Evolutionary conservation across 1,284 basidiomycete genomes (phyloP), one percentile per base, ranked within the genome.

Genomic region (Ceratorhiza oryzae-sativae): DNA sequence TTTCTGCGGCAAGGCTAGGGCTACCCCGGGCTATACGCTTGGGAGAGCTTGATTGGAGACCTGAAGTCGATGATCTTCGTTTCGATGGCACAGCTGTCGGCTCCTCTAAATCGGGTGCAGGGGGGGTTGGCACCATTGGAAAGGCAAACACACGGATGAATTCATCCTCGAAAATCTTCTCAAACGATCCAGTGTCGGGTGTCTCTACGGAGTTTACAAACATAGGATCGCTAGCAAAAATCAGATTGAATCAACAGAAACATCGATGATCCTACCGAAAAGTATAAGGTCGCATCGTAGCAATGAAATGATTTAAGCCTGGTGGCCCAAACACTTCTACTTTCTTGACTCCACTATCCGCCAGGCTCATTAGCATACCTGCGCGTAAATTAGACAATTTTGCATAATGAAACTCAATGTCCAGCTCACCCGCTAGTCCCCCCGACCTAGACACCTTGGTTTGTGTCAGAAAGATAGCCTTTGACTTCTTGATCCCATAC

Each of bases 321-420:
- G 84, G 84, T 0, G 94, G 94, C 4, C 94, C 95, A 39, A 87
- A 82, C 23, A 96, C 78, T 32, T 86, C 81, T 41, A 96, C 72
- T 48, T 84, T 81, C 30, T 81, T 80, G 45, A 88, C 85, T 0
- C 86, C 85, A 1, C 86, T 85, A 80, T 96, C 94, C 4, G 92
- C 91, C 73, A 92, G 83, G 1, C 88, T 88, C 94, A 97, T 95
- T 51, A 95, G 77, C 18, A 94, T 79, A 1, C 94, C 94, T 91
- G 76, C 30, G 73, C 30, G 51, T 13, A 36, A 67, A 30, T 39
- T 48, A 20, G 25, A 41, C 12, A 46, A 59, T 30, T 10, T 20
- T 6, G 23, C 5, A 13, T 6, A 39, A 39, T 6, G 36, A 39
- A 39, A 6, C 36, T 13, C 36, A 6, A 39, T n/a, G n/a, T n/a